Base-by-base conservation (phyloP, 768 basidiomycete genomes). In the Tulasnella sp. region DNA sequence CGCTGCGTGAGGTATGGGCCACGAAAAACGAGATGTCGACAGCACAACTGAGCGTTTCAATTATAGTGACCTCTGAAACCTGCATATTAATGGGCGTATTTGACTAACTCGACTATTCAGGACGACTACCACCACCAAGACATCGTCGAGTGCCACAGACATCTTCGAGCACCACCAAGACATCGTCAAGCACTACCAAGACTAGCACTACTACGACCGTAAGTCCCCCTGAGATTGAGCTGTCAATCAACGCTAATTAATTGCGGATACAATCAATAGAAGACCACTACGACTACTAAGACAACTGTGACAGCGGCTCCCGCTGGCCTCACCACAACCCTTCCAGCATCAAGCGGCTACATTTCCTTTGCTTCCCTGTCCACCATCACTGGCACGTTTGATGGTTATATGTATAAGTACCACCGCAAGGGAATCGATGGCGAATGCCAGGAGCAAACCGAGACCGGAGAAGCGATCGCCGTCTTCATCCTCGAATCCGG, bases 291-390 rank as follows among this genome's bases (percentile, higher is more conserved):
- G 23, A 48, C 71, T 9, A n/a, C 71, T 11, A 42, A 73, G 40
- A 73, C 61, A 5, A 67, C 61, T 2, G 61, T 67, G 2, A 67
- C 61, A 2, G 26, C 61, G 3, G 61, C 61, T 67, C 61, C 61
- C 13, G 32, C 61, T 16, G 61, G 61, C 15, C 61, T 67, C 7
- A 67, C 61, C 13, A 67, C 73, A 16, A 75, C 42, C 3, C 73
- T 78, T 32, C 78, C 78, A 13, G 73, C 73, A 5, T 78, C 78
- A 40, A 73, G 71, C 39, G 78, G 78, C 20, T 78, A 78, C 35
- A 70, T 48, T 29, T 35, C 78, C 3, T 40, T 78, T 10, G 71
- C 78, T 16, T 48, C 78, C 9, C 74, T 51, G 5, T 78, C 78
- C 26, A 71, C 73, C 13, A 78, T 78, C 29, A 32, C 74, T 13